Evolutionary conservation across 495 filamentous ascomycete genomes (phyloP), one percentile per base, ranked within the genome.

Genomic region (Trichoderma erinaceum): DNA sequence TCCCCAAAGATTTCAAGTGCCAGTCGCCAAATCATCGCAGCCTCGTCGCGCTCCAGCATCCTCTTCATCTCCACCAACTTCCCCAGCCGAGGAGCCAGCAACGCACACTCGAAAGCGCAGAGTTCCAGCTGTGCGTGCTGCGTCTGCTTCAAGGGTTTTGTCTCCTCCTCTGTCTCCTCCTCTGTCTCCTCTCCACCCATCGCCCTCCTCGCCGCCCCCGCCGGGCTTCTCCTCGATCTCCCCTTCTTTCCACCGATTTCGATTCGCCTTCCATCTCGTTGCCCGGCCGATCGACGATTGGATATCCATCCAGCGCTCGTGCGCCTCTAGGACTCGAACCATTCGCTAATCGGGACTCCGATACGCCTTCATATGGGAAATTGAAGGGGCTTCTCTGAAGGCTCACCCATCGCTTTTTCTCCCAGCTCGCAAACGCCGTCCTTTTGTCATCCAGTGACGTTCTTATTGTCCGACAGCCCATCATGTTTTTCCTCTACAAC

Each of bases 401-500:
- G 23, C 56, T 27, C 23, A 65, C 23, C 64, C 21, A 23, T 52
- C 48, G 48, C 48, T 52, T 23, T 23, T 23, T 52, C 18, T 21
- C n/a, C 48, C n/a, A 23, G 12, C 48, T 43, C 52, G 29, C 64
- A 23, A 66, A 12, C 48, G 27, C 21, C 41, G 64, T 41, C 29
- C 3, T 63, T 46, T 48, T 29, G 50, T 63, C 27, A 58, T 21
- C 29, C 43, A 52, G 56, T 63, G 35, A 10, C 46, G n/a, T 50
- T 13, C 4, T 15, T 12, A 11, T 18, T 44, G 32, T 23, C 68
- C 32, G 66, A 11, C 72, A 68, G 66, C 64, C 50, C 70, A 82
- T 64, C 66, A 99, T 98, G 95, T 99, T 97, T 77, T 99, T 99
- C 82, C 90, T 99, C 73, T 90, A 96, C 78, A 91, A 96, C 70